Base-by-base conservation (phyloP, 257 asterid genomes). In the Solanum neorickii region DNA sequence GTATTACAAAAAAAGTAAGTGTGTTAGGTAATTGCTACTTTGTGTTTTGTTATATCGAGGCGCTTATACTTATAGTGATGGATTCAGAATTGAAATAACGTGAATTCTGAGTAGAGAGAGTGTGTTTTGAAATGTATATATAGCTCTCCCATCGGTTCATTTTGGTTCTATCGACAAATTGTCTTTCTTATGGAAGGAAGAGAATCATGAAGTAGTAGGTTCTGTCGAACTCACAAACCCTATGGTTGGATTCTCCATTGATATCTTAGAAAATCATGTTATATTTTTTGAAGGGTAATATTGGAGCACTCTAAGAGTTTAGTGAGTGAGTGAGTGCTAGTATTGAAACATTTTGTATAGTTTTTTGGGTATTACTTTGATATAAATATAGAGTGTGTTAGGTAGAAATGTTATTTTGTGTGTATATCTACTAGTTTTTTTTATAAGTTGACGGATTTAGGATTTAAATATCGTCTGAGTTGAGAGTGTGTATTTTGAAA, bases 371-470 rank as follows among this genome's bases (percentile, higher is more conserved):
- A 65, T 78, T 27, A 47, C 25, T 29, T 29, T 66, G 5, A 68
- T 8, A 68, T 68, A 27, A 68, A 13, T 68, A 13, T 68, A 68
- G 39, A 27, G 44, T 15, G 42, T 72, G 44, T 5, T 69, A 69
- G n/a, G 18, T 70, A 14, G 74, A 66, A 31, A 31, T 70, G 6
- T 2, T 9, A 27, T n/a, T 31, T 1, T 15, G 44, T 33, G 44
- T 16, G 20, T 70, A 33, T 70, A 70, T 33, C 60, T 49, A 15
- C 8, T 70, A 31, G n/a, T 11, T 33, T 70, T 7, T 6, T 33
- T 1, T 1, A 0, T 27, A 3, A 27, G 4, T 25, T 14, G 42
- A 31, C 0, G 2, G n/a, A 31, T 31, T 70, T 11, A 31, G 10
- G 8, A 70, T 16, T 31, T 16, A 15, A 70, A 7, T 20, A 31